Percentiles rank a stretch among this genome's conserved stretches.
These are phyloP conservation scores for Benincasa hispida DNA, from an alignment of 306 rosid genomes.

Conservation along the genomic window DNA sequence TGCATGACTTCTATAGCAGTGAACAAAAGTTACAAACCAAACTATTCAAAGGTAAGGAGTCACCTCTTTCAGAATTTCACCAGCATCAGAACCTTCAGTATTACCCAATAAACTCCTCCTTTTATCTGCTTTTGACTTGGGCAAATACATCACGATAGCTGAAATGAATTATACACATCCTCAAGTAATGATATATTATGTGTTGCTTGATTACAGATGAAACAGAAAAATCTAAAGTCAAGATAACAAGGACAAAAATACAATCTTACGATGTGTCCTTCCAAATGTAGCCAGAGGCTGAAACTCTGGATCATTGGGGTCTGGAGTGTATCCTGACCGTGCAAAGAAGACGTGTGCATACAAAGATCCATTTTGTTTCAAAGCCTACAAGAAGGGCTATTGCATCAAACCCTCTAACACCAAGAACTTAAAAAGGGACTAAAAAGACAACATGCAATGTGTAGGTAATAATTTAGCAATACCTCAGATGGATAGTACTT, in stretches of 20 bases:
- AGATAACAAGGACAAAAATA: not conserved
- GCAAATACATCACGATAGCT: slow-evolving; percentile 66
- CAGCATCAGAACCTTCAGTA: slow-evolving; percentile 41
- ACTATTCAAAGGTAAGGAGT: slow-evolving; percentile 11
- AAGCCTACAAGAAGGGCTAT: slow-evolving; percentile 31
- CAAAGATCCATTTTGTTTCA: slow-evolving; percentile 73
- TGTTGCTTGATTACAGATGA: not conserved
- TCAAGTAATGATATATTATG: slow-evolving; percentile 1
- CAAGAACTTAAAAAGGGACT: not conserved
- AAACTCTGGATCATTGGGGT: slow-evolving; percentile 85
- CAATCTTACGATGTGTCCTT: slow-evolving; percentile 51
- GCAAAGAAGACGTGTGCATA: slow-evolving; percentile 85
- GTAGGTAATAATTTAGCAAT: not conserved
- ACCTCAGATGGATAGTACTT: slow-evolving; percentile 75
- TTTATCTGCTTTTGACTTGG: slow-evolving; percentile 64
- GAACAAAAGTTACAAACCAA: not conserved
- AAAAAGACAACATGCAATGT: not conserved
- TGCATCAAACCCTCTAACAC: not conserved
- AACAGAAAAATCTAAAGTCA: not conserved
- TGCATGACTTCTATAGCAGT: not conserved
- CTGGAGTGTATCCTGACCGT: slow-evolving; percentile 73
- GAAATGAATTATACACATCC: slow-evolving; percentile 23
- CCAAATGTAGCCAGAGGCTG: slow-evolving; percentile 67
- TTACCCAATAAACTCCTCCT: slow-evolving; percentile 62
- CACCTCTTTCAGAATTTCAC: slow-evolving; percentile 39